Evolutionary conservation across 2,329 filamentous ascomycete species (phyloP).

Genomic region (Myriosclerotinia curreyana): DNA sequence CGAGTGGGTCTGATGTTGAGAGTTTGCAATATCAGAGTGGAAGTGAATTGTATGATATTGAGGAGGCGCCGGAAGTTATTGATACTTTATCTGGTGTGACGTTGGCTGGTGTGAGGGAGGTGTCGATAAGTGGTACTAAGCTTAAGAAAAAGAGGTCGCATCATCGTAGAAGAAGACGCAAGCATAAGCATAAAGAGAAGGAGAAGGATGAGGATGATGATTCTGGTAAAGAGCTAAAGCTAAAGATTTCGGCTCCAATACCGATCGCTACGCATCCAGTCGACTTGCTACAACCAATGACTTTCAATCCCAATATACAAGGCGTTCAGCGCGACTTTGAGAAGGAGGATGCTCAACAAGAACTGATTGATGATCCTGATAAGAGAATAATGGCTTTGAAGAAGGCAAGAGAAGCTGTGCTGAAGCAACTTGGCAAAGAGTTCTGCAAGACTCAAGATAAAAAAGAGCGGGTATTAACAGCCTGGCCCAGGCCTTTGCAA

Average conservation of each 20-base stretch:
- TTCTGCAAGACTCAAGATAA: slow-evolving; percentile 41
- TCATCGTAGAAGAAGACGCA: slow-evolving; percentile 36
- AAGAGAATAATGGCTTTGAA: slow-evolving; percentile 54
- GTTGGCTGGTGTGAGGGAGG: slow-evolving; percentile 21
- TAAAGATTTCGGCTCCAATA: slow-evolving; percentile 33
- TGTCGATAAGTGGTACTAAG: slow-evolving; percentile 44
- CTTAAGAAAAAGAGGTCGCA: slow-evolving; percentile 44
- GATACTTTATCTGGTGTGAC: slow-evolving; percentile 28
- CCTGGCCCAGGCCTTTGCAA: slow-evolving; percentile 16
- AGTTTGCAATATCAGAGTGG: slow-evolving; percentile 31
- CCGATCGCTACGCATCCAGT: slow-evolving; percentile 29
- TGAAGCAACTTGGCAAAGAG: slow-evolving; percentile 56
- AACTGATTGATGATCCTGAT: slow-evolving; percentile 56
- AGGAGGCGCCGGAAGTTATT: slow-evolving; percentile 30
- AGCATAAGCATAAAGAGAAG: slow-evolving; percentile 39
- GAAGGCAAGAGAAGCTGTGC: slow-evolving; percentile 58
- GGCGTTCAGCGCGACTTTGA: slow-evolving; percentile 57
- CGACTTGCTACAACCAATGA: slow-evolving; percentile 52
- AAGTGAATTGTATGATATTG: slow-evolving; percentile 31
- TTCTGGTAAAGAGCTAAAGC: not conserved
- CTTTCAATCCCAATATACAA: slow-evolving; percentile 53
- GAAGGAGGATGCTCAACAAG: slow-evolving; percentile 54
- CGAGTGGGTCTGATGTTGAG: slow-evolving; percentile 36
- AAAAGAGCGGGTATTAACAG: slow-evolving; percentile 24
- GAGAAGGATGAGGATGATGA: slow-evolving; percentile 33